A percentile compares a stretch with the other conserved stretches of the same genome.
Evolutionary conservation across 495 filamentous ascomycete species (phyloP).

Genomic region (Penicillium odoratum): DNA sequence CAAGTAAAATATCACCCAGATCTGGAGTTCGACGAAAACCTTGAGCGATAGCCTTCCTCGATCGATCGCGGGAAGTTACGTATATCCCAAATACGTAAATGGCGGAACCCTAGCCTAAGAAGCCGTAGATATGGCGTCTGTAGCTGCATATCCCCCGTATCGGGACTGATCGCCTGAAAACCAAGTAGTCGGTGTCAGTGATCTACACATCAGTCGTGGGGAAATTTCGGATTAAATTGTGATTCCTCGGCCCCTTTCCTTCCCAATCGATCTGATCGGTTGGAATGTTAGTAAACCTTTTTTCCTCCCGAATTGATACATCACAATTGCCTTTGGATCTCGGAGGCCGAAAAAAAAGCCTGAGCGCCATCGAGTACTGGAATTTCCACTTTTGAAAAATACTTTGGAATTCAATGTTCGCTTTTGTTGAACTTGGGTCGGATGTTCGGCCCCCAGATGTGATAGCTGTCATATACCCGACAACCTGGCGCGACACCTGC

Average conservation of each 20-base stretch:
- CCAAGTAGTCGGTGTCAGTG: slow-evolving; percentile 10
- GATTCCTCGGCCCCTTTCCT: neutral
- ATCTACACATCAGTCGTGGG: slow-evolving; percentile 9
- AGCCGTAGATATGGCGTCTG: neutral
- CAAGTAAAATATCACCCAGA: neutral
- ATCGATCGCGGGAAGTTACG: slow-evolving; percentile 32
- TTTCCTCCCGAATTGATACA: slow-evolving; percentile 7
- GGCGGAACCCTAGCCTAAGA: slow-evolving; percentile 1
- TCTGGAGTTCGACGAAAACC: neutral
- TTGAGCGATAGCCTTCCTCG: slow-evolving; percentile 22
- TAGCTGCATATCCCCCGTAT: neutral
- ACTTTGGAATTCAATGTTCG: neutral
- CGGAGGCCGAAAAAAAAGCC: neutral
- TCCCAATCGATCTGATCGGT: neutral
- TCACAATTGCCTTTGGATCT: slow-evolving; percentile 6
- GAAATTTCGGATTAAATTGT: neutral
- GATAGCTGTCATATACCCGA: slow-evolving; percentile 35
- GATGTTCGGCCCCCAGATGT: neutral
- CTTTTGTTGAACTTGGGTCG: neutral
- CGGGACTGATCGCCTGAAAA: slow-evolving; percentile 8
- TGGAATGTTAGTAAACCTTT: slow-evolving; percentile 5
- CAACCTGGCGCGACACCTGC: slow-evolving; percentile 35
- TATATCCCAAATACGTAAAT: slow-evolving; percentile 13
- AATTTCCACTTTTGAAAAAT: neutral
- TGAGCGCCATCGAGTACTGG: neutral